These are phyloP conservation scores for Gaeumannomyces sp. DNA, from an alignment of 2,329 filamentous ascomycete genomes.

Conservation along the genomic window DNA sequence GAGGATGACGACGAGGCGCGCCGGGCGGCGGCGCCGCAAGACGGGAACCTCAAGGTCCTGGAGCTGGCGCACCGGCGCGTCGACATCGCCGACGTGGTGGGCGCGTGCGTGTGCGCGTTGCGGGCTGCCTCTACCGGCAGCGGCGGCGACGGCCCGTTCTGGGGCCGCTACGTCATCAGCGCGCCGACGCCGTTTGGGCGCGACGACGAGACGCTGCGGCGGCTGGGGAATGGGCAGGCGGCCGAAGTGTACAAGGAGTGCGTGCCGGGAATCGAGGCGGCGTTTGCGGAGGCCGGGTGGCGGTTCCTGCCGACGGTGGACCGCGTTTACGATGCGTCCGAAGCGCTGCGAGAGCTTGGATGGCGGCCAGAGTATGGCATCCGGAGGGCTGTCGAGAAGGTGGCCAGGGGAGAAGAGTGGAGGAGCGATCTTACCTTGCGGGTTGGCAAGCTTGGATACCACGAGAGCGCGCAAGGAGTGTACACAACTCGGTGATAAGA, in stretches of 20 bases:
- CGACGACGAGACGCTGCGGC: constrained; percentile 24
- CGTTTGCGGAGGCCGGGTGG: constrained; percentile 31
- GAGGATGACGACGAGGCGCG: constrained; percentile 11
- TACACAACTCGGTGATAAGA: constrained; percentile 28
- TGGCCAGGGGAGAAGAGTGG: constrained; percentile 30
- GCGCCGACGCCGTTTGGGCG: constrained; percentile 34
- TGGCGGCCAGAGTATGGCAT: constrained; percentile 39
- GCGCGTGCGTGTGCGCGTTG: constrained; percentile 34
- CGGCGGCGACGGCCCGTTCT: constrained; percentile 15
- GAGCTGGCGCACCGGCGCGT: constrained; percentile 39
- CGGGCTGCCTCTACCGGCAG: constrained; percentile 22
- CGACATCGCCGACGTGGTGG: constrained; percentile 38
- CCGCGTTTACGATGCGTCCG: constrained; percentile 38
- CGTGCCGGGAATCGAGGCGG: constrained; percentile 22
- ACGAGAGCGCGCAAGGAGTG: constrained; percentile 34
- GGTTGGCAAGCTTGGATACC: constrained; percentile 40
- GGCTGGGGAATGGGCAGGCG: constrained; percentile 26
- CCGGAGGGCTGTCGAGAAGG: constrained; percentile 25
- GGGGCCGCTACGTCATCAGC: constrained; percentile 37
- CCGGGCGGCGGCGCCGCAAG: constrained; percentile 15
- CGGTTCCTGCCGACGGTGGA: constrained; percentile 32
- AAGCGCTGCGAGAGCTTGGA: constrained; percentile 33
- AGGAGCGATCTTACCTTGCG: constrained; percentile 30
- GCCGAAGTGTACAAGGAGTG: constrained; percentile 23
- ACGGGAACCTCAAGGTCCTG: constrained; percentile 42